Percentiles rank a stretch among this genome's conserved stretches.
phyloP scores from a whole-genome alignment of 163 green algal genomes.

The Coccomyxa subellipsoidea region DNA sequence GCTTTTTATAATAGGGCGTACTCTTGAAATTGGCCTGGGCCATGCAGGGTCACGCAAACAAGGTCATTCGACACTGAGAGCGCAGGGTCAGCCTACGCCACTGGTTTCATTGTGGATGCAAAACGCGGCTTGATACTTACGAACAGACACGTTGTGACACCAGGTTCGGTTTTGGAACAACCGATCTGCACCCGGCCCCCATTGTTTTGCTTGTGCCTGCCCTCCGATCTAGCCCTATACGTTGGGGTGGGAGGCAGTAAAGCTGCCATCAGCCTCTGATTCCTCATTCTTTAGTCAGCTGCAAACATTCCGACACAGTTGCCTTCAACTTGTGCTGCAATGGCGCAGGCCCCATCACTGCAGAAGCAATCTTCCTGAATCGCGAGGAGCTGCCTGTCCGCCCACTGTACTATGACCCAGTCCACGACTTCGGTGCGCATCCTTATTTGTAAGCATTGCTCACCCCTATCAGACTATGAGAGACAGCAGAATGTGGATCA shows the following conservation, averaged over 20 bases:
- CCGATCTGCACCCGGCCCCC: no score
- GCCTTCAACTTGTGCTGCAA: conserved; percentile 4
- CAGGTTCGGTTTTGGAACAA: conserved; percentile 51
- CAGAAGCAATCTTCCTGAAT: conserved; percentile 93
- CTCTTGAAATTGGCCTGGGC: background rate
- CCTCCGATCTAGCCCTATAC: background rate
- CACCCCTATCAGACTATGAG: no score
- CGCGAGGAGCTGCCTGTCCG: conserved; percentile 82
- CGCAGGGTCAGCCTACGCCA: conserved; percentile 58
- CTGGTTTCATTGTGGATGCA: conserved; percentile 85
- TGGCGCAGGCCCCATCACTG: conserved; percentile 72
- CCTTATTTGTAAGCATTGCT: no score
- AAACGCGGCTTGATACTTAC: conserved; percentile 78
- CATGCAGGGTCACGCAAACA: conserved; percentile 64
- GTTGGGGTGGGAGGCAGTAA: background rate
- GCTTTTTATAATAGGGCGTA: no score
- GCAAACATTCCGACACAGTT: no score
- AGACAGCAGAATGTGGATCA: no score
- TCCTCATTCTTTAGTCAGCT: background rate
- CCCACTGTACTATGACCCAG: conserved; percentile 83
- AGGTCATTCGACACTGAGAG: conserved; percentile 83
- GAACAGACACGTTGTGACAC: conserved; percentile 90
- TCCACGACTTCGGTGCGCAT: conserved; percentile 84
- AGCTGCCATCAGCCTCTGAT: background rate
- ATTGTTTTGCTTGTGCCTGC: no score